phyloP scores from a whole-genome alignment of 345 rosid genomes.

The Sisymbrium altissimum region DNA sequence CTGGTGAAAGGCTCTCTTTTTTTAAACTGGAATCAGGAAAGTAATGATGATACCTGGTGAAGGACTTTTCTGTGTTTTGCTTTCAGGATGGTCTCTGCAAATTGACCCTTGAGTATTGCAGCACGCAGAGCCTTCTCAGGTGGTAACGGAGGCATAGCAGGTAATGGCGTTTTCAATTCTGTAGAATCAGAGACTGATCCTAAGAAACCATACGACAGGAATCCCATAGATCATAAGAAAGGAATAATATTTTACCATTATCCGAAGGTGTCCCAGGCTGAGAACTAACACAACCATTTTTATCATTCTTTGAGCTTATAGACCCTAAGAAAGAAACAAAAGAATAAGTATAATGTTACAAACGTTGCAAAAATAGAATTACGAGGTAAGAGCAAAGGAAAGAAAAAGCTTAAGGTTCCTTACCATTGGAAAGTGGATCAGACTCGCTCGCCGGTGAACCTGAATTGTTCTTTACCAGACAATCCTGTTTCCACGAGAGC shows the following conservation, averaged over 20 bases:
- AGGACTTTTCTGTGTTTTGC: slow-evolving; percentile 64
- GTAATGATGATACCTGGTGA: slow-evolving; percentile 51
- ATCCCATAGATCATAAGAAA: background rate
- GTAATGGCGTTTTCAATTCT: slow-evolving; percentile 45
- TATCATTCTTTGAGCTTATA: slow-evolving; percentile 59
- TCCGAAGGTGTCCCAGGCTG: slow-evolving; percentile 37
- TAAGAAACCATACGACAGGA: slow-evolving; percentile 4
- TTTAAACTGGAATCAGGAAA: background rate
- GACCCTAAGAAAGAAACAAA: slow-evolving; percentile 44
- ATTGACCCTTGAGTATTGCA: slow-evolving; percentile 68
- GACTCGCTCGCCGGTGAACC: slow-evolving; percentile 49
- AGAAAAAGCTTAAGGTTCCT: slow-evolving; percentile 25
- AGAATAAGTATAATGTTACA: background rate
- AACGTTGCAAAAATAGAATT: background rate
- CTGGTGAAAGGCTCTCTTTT: background rate
- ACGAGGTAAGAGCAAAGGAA: background rate
- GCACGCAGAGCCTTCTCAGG: slow-evolving; percentile 81
- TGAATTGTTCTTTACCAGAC: slow-evolving; percentile 42
- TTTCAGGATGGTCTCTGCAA: slow-evolving; percentile 69
- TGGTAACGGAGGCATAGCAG: slow-evolving; percentile 53
- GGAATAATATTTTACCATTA: slow-evolving; percentile 46
- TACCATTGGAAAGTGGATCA: slow-evolving; percentile 73
- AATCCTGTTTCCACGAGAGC: slow-evolving; percentile 35
- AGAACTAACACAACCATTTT: slow-evolving; percentile 44
- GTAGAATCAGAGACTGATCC: slow-evolving; percentile 4